Base-by-base conservation (phyloP, 805 yeast species). In the Metschnikowia lochheadii region DNA sequence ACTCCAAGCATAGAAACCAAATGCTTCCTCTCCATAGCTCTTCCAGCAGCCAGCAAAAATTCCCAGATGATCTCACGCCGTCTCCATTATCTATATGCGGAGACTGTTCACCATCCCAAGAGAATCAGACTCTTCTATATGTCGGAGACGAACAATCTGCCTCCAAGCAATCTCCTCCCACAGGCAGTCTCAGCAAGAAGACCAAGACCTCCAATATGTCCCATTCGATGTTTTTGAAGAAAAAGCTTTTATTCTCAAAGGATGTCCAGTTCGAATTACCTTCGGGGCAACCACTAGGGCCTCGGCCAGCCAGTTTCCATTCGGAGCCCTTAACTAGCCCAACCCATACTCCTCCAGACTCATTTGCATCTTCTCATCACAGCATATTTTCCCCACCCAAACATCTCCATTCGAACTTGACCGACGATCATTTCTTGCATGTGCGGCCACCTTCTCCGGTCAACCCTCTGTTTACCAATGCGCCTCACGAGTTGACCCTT, bases 181-280 rank as follows among this genome's bases (percentile, higher is more conserved):
- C 54, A 5, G 40, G 40, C 20, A 37, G 46, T 20, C 46, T 52
- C 20, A 40, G 21, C 34, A 57, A 57, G 39, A 57, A 57, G 38
- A 35, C 51, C 23, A 54, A 57, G 23, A 46, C 51, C 14, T 54
- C 61, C 11, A 46, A 62, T n/a, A 59, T 60, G 49, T 63, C 63
- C 15, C 68, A 63, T 48, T 57, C 64, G 31, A 51, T 61, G 51
- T 60, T 56, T 47, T 52, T 70, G 46, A 72, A 70, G 49, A 67
- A 66, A 51, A 67, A 62, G 47, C 49, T 65, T 13, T 52, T 70
- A 1, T 63, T 63, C 48, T 67, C 73, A 18, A 73, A 73, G 54
- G 77, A 73, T 36, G 55, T 73, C 7, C 75, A 72, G 53, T 48
- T 70, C 15, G 78, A 73, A 58, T 56, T 73, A 11, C 51, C 60